Evolutionary conservation across 2,329 filamentous ascomycete genomes (phyloP).

Genomic region (Tolypocladium paradoxum): DNA sequence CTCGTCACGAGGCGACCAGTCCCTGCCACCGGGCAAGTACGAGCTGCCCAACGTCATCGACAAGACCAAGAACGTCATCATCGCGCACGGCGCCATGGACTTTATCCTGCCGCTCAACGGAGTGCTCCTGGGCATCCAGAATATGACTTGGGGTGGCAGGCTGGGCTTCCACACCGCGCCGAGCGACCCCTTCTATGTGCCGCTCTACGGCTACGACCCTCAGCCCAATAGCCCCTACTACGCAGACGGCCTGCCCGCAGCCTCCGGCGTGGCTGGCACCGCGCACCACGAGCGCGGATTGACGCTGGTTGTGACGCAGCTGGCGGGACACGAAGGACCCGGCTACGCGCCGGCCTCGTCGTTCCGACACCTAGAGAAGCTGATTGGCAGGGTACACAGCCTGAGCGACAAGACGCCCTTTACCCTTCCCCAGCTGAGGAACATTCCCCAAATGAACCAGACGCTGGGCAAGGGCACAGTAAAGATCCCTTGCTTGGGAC

Average conservation of each 20-base stretch:
- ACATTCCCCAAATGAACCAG: conserved; percentile 7
- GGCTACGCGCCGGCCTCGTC: conserved; percentile 59
- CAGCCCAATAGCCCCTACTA: conserved; percentile 36
- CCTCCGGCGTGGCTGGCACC: conserved; percentile 57
- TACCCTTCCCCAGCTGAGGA: conserved; percentile 9
- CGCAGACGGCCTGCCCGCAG: conserved; percentile 37
- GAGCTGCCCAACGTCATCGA: conserved; percentile 65
- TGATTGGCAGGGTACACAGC: conserved; percentile 58
- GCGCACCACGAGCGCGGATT: conserved; percentile 65
- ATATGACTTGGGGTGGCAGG: conserved; percentile 67
- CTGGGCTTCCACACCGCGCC: conserved; percentile 59
- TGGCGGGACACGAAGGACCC: conserved; percentile 57
- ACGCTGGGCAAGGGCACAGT: conserved; percentile 13
- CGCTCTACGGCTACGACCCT: conserved; percentile 18
- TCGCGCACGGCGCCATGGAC: conserved; percentile 62
- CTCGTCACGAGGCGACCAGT: conserved; percentile 10
- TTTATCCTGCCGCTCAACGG: conserved; percentile 58
- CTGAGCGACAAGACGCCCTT: conserved; percentile 33
- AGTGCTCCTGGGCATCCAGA: conserved; percentile 62
- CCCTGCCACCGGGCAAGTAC: conserved; percentile 37
- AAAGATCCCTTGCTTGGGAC: conserved; percentile 21
- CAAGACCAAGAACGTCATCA: conserved; percentile 58
- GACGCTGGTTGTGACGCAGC: conserved; percentile 54
- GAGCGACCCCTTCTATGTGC: conserved; percentile 55
- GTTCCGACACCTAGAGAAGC: conserved; percentile 63